Conservation (phyloP, 768 basidiomycete species). For the Dictyophora rubrovolvata region DNA sequence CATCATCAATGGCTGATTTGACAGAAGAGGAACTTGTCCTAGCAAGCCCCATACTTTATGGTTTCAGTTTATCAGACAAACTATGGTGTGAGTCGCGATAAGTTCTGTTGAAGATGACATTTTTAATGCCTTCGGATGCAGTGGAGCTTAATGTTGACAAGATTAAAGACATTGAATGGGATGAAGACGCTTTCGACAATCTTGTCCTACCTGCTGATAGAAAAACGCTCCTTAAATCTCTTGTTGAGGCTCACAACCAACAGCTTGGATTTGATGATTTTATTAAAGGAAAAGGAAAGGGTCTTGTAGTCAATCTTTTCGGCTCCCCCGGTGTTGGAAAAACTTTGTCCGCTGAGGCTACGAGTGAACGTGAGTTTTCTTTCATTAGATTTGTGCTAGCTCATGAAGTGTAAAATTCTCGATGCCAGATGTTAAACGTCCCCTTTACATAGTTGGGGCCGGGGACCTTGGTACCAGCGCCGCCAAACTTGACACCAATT, state of each 20-base stretch:
- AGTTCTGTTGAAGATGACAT: background rate
- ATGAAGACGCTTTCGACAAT: constrained; percentile 45
- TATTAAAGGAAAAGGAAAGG: constrained; percentile 56
- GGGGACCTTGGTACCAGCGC: constrained; percentile 26
- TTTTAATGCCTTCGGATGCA: constrained; percentile 16
- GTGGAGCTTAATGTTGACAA: constrained; percentile 54
- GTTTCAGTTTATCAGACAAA: constrained; percentile 53
- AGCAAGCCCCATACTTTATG: constrained; percentile 46
- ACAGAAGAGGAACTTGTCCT: constrained; percentile 46
- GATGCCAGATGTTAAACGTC: constrained; percentile 15
- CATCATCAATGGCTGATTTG: constrained; percentile 23
- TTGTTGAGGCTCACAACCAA: constrained; percentile 48
- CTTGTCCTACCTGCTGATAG: constrained; percentile 45
- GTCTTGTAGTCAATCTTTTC: constrained; percentile 45
- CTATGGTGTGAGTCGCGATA: constrained; percentile 38
- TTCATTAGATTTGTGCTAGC: background rate
- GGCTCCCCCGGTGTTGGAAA: constrained; percentile 50
- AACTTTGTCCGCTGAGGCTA: constrained; percentile 27
- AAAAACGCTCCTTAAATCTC: constrained; percentile 44
- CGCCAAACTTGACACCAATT: constrained; percentile 19
- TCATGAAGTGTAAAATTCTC: background rate
- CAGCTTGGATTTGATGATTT: constrained; percentile 49
- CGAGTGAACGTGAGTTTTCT: constrained; percentile 24
- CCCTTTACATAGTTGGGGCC: constrained; percentile 26
- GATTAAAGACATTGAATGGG: constrained; percentile 45